A percentile compares a stretch with the other conserved stretches of the same genome.
Conservation (phyloP, 495 filamentous ascomycete species). For the Hapsidospora chrysogenum region DNA sequence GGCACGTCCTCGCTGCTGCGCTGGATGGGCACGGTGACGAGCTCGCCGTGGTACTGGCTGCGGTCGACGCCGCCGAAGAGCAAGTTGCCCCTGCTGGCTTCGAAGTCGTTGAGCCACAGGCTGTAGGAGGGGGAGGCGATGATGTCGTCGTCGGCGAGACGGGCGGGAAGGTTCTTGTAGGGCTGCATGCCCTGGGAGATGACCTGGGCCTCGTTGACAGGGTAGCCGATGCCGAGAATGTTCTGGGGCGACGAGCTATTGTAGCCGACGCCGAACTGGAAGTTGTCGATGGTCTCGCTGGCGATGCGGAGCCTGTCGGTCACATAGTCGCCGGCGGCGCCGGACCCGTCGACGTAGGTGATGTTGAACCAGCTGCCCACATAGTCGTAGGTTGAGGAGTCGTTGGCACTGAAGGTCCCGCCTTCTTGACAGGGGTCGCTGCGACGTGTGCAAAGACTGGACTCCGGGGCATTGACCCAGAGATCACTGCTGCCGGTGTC, state of each 20-base stretch:
- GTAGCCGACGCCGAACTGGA: constrained; percentile 85
- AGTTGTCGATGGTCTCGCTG: constrained; percentile 34
- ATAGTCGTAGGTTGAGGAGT: constrained; percentile 67
- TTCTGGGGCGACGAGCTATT: constrained; percentile 53
- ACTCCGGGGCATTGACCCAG: constrained; percentile 62
- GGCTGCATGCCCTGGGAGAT: constrained; percentile 34
- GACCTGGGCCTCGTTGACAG: constrained; percentile 64
- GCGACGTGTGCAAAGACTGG: constrained; percentile 35
- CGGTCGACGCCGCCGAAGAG: constrained; percentile 88
- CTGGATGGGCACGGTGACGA: constrained; percentile 65
- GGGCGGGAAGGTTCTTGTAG: constrained; percentile 67
- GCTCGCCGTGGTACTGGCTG: constrained; percentile 52
- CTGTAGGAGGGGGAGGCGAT: constrained; percentile 77
- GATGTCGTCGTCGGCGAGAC: constrained; percentile 49
- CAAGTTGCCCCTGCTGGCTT: constrained; percentile 60
- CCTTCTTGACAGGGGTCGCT: constrained; percentile 33
- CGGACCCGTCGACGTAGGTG: constrained; percentile 74
- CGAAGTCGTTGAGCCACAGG: constrained; percentile 74
- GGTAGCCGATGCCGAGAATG: constrained; percentile 86
- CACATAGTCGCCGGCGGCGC: constrained; percentile 68
- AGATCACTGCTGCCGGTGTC: constrained; percentile 84
- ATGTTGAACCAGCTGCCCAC: constrained; percentile 76
- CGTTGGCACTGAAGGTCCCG: constrained; percentile 56
- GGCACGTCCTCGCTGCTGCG: constrained; percentile 23
- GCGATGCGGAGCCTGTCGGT: constrained; percentile 62